These are phyloP conservation scores for Colletotrichum gigasporum DNA, from an alignment of 2,329 filamentous ascomycete genomes.

Conservation along the genomic window DNA sequence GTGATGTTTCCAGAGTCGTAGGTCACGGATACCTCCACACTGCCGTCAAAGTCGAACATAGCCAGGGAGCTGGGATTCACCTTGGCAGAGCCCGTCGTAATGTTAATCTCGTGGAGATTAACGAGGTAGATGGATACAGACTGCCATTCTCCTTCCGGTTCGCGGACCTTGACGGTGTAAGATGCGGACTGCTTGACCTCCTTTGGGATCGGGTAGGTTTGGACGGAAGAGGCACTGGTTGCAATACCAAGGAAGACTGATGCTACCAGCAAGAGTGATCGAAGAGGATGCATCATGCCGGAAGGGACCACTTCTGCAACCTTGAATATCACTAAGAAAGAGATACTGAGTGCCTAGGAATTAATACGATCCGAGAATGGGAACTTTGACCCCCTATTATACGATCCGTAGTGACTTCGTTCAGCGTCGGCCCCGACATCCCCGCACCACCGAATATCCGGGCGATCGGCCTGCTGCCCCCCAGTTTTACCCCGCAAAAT, in stretches of 20 bases:
- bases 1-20: not conserved
- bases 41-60: not conserved
- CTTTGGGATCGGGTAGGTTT: not conserved
- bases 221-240: not conserved
- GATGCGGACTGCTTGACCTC: not conserved
- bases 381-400: no score
- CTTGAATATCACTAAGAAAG: no score
- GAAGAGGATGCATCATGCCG: no score
- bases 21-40: not conserved
- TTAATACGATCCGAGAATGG: no score
- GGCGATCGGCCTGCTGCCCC: not conserved
- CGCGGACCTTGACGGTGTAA: not conserved
- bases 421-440: not conserved
- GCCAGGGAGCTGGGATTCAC: constrained; percentile 6
- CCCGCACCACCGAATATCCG: not conserved
- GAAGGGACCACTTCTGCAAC: no score
- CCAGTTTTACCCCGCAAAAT: not conserved
- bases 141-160: not conserved
- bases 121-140: not conserved
- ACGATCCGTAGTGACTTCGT: not conserved
- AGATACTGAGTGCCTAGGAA: no score
- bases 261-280: no score
- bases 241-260: not conserved
- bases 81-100: constrained; percentile 1
- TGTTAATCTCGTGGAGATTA: constrained; percentile 9